Evolutionary conservation across 164 flowering plant species (phyloP), one percentile per base, ranked within the genome.

Genomic region (Tinospora cordifolia): DNA sequence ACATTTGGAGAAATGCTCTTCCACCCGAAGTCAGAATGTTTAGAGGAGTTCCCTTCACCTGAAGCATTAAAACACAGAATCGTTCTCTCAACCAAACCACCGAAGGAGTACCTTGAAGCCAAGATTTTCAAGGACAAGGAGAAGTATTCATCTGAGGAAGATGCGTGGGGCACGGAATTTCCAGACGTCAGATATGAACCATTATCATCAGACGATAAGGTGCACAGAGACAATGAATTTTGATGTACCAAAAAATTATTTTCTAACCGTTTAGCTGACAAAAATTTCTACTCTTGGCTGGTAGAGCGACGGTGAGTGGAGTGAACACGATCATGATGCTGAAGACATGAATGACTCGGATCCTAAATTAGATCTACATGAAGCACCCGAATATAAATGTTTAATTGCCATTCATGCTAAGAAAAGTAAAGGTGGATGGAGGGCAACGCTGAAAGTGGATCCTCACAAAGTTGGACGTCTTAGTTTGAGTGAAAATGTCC

Each of bases 61-160:
- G 80, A 79, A 65, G 75, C 80, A 27, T 65, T 81, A 58, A 81
- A 76, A 75, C 26, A 67, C 21, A 39, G 51, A 41, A 39, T 83
- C 41, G 69, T 83, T 22, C 70, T 83, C 40, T 83, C 84, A 11
- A 80, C 84, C 13, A 83, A 83, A 74, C 84, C 81, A 26, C 86
- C 86, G 12, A 81, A 83, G 68, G 79, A 79, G 46, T 79, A 79
- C 69, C 80, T 80, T 34, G 80, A 81, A 62, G 39, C 73, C 21
- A 76, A 75, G 59, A 74, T 34, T 65, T 14, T 65, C 8, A 75
- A 76, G 71, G 77, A 72, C 21, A 79, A 77, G 75, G 79, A 6
- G 65, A 74, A 51, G 59, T 51, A 76, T 49, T 79, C 75, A 66
- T 58, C 66, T 1, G 84, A 86, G 8, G 81, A 81, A 65, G 78